These are phyloP conservation scores for Datura wrightii DNA, from an alignment of 257 asterid species.

Conservation along the genomic window DNA sequence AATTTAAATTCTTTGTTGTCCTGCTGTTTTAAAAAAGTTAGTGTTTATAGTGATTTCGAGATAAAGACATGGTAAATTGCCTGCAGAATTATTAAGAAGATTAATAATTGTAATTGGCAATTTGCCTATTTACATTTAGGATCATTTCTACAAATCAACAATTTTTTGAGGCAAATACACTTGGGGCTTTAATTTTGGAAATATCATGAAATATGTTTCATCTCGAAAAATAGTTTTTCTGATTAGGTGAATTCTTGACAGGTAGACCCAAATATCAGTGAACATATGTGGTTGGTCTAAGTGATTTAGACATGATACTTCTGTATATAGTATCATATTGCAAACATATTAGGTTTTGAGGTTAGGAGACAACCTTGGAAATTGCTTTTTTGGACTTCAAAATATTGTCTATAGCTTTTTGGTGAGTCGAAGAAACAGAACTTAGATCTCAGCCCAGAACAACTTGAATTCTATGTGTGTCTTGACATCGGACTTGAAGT, in stretches of 20 bases:
- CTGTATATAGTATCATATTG: constrained; percentile 1
- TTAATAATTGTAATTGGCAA: constrained; percentile 20
- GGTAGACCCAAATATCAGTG: neutral
- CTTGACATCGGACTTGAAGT: neutral
- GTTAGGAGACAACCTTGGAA: neutral
- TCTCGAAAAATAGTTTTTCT: neutral
- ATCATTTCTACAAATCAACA: neutral
- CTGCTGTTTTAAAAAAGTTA: neutral
- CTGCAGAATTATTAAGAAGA: neutral
- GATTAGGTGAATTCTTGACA: neutral
- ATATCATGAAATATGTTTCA: neutral
- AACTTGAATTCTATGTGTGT: constrained; percentile 2
- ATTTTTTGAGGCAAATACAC: neutral
- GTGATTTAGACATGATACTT: neutral
- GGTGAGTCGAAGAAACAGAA: neutral
- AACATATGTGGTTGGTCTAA: neutral
- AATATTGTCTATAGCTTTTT: neutral
- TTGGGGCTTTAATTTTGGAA: neutral
- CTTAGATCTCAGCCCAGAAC: neutral
- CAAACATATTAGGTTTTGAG: neutral
- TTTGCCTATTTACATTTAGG: neutral
- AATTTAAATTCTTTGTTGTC: neutral
- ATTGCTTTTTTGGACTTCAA: constrained; percentile 18
- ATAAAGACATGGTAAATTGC: neutral
- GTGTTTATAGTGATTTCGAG: neutral